Base-by-base conservation (phyloP, 108 stramenopile species). In the Cyclotella cryptica region DNA sequence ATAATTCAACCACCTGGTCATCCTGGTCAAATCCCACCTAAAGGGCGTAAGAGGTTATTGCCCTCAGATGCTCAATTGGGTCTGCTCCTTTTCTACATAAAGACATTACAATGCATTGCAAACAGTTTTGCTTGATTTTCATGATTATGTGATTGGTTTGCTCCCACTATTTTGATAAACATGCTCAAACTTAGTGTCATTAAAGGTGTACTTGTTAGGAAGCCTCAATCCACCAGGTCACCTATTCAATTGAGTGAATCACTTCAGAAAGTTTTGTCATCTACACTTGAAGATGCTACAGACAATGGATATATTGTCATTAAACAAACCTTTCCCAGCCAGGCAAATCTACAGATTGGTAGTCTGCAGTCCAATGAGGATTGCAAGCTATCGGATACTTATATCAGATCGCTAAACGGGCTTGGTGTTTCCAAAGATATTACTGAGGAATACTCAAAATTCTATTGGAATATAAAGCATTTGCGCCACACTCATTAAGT, bases 151-250 rank as follows among this genome's bases (percentile, higher is more conserved):
- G n/a, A n/a, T n/a, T n/a, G n/a, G n/a, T n/a, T n/a, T n/a, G n/a
- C n/a, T n/a, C n/a, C n/a, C n/a, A n/a, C n/a, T n/a, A n/a, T n/a
- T n/a, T n/a, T n/a, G n/a, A n/a, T n/a, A n/a, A n/a, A n/a, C n/a
- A n/a, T n/a, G n/a, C n/a, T n/a, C n/a, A n/a, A n/a, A n/a, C n/a
- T n/a, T n/a, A n/a, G n/a, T n/a, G 44, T 80, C 11, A 74, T 74
- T 53, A 77, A 83, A 58, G 89, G 89, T 22, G 78, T 90, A 69
- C 73, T 90, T 15, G 60, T 81, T 39, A 70, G 75, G 18, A 84
- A 83, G 53, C 64, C 61, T 1, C 74, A 49, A 60, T 30, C 46
- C 11, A 24, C 26, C 18, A 60, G 59, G 1, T 44, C 62, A 17
- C 69, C 82, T 3, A 86, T 90, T 24, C 49, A 88, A 55, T 65